phyloP scores from a whole-genome alignment of 225 moss, liverwort and hornwort species.

The Antitrichia curtipendula region DNA sequence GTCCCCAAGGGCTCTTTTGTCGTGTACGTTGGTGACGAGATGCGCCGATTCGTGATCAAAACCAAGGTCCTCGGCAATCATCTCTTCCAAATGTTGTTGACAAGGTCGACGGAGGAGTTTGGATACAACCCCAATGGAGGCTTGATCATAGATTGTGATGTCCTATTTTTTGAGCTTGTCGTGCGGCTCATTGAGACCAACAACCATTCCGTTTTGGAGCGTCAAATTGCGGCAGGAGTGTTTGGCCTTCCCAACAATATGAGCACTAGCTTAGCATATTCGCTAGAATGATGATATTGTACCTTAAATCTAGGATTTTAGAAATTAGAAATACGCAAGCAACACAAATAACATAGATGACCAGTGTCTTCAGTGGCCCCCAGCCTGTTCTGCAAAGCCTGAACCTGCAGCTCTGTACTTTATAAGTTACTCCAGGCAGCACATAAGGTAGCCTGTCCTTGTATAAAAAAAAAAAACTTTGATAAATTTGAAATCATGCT shows the following conservation, averaged over 20 bases:
- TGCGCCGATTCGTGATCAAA: background rate
- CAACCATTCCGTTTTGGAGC: rapidly evolving
- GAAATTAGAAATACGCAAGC: background rate
- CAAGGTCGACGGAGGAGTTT: rapidly evolving
- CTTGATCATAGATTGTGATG: background rate
- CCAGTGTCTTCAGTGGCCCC: too few relatives aligned
- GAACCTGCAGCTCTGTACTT: too few relatives aligned
- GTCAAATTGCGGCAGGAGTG: rapidly evolving
- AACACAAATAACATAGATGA: background rate
- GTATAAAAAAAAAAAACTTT: too few relatives aligned
- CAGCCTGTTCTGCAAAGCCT: too few relatives aligned
- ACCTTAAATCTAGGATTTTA: background rate
- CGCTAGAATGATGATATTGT: background rate
- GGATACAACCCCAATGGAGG: background rate
- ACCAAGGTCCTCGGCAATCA: background rate
- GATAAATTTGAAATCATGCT: background rate
- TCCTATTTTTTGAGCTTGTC: background rate
- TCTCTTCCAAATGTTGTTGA: background rate
- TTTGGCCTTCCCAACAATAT: background rate
- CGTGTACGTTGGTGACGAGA: constrained; percentile 49
- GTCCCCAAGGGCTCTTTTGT: constrained; percentile 43
- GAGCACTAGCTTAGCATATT: background rate
- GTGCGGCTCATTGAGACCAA: rapidly evolving
- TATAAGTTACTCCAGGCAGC: too few relatives aligned
- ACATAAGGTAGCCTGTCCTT: too few relatives aligned